phyloP scores from a whole-genome alignment of 306 rosid genomes.

The barrel medic (Medicago truncatula) region DNA sequence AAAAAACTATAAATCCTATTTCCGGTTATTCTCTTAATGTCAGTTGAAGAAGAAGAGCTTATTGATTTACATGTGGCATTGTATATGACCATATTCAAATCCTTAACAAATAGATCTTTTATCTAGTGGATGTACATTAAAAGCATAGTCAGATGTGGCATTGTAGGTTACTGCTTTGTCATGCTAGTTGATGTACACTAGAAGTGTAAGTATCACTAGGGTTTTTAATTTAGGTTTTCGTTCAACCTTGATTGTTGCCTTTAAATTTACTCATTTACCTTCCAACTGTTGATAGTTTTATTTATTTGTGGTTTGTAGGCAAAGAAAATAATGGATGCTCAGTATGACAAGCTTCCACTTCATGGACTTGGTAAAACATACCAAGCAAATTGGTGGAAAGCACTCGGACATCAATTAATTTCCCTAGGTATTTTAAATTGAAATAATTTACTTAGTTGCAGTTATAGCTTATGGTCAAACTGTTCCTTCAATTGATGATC shows the following conservation, averaged over 20 bases:
- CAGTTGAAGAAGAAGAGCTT: neutral
- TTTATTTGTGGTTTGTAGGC: constrained; percentile 63
- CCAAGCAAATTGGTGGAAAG: constrained; percentile 93
- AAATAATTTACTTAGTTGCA: constrained; percentile 26
- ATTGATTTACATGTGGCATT: neutral
- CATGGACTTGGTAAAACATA: constrained; percentile 86
- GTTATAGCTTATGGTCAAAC: constrained; percentile 29
- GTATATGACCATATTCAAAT: constrained; percentile 35
- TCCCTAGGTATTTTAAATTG: constrained; percentile 60
- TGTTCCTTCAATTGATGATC: constrained; percentile 7
- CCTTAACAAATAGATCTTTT: constrained; percentile 22
- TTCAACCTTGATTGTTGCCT: constrained; percentile 30
- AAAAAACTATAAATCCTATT: neutral
- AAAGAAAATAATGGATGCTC: constrained; percentile 66
- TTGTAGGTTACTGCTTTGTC: constrained; percentile 24
- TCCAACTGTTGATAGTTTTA: constrained; percentile 45
- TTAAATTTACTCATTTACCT: constrained; percentile 26
- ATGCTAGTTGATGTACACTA: constrained; percentile 4
- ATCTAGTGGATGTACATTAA: neutral
- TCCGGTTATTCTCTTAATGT: neutral
- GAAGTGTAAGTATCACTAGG: neutral
- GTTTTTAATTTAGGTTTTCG: constrained; percentile 17
- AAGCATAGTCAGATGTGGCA: neutral
- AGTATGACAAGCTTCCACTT: constrained; percentile 84
- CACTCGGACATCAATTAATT: constrained; percentile 73